Percentiles rank a stretch among this genome's conserved stretches.
These are phyloP conservation scores for Paecilomyces formosus DNA, from an alignment of 2,329 filamentous ascomycete genomes.

Conservation along the genomic window DNA sequence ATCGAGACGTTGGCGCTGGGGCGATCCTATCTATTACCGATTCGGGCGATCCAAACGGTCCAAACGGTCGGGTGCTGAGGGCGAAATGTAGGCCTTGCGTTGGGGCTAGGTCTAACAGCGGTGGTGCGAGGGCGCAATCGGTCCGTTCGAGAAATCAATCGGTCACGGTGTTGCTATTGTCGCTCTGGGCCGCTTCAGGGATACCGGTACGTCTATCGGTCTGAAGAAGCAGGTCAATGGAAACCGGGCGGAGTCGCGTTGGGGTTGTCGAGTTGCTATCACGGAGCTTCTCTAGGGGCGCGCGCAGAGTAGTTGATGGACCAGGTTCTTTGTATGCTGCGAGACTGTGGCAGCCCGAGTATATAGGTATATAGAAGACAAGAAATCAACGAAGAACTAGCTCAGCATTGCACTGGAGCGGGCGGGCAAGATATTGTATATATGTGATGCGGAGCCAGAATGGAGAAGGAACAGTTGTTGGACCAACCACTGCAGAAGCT, in stretches of 20 bases:
- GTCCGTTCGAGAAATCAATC: neutral
- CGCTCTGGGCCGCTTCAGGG: neutral
- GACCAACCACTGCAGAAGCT: neutral
- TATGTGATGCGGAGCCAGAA: neutral
- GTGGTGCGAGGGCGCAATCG: neutral
- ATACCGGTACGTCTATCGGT: neutral
- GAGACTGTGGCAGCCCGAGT: neutral
- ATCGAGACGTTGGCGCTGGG: constrained; percentile 1
- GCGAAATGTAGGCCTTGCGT: constrained; percentile 1
- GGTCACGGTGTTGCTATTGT: neutral
- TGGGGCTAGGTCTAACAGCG: neutral
- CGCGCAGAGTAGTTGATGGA: neutral
- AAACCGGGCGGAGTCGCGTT: neutral
- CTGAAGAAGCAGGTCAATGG: neutral
- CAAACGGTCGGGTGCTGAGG: neutral
- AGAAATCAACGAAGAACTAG: neutral
- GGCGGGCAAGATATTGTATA: neutral
- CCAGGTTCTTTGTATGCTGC: neutral
- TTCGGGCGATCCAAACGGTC: neutral
- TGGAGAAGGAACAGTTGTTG: neutral
- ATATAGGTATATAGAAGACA: neutral
- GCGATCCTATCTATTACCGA: neutral
- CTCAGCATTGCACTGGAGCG: neutral
- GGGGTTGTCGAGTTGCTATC: neutral
- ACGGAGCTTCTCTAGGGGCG: neutral